Percentiles rank a stretch among this genome's conserved stretches.
These are phyloP conservation scores for Boletus rex-veris DNA, from an alignment of 768 basidiomycete species.

Conservation along the genomic window DNA sequence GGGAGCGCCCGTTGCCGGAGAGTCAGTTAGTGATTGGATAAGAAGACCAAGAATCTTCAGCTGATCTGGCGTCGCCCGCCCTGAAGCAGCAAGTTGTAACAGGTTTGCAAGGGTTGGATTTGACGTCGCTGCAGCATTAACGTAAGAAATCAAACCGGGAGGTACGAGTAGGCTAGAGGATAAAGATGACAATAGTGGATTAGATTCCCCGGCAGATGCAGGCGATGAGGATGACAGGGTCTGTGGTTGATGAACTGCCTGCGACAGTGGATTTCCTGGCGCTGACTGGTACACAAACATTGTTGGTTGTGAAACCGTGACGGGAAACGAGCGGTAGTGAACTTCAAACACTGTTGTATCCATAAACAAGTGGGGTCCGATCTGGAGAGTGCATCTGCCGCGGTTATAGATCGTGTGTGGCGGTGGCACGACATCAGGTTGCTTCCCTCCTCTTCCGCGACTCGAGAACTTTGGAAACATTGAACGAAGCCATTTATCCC, in stretches of 20 bases:
- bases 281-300: slow-evolving; percentile 28
- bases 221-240: slow-evolving; percentile 16
- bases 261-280: slow-evolving; percentile 25
- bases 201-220: slow-evolving; percentile 29
- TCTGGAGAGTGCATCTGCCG: slow-evolving; percentile 65
- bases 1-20: slow-evolving; percentile 4
- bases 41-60: slow-evolving; percentile 65
- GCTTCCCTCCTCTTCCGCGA: slow-evolving; percentile 57
- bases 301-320: slow-evolving; percentile 19
- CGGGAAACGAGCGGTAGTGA: slow-evolving; percentile 50
- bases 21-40: slow-evolving; percentile 61
- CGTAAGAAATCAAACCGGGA: slow-evolving; percentile 56
- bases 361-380: slow-evolving; percentile 72
- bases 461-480: slow-evolving; percentile 72
- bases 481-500: slow-evolving; percentile 63
- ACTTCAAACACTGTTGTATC: slow-evolving; percentile 73
- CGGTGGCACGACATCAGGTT: slow-evolving; percentile 50
- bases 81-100: slow-evolving; percentile 60
- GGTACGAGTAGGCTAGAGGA: slow-evolving; percentile 48
- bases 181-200: slow-evolving; percentile 45
- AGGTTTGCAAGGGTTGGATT: slow-evolving; percentile 68
- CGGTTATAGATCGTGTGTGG: slow-evolving; percentile 64
- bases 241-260: slow-evolving; percentile 27
- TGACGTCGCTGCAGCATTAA: slow-evolving; percentile 60
- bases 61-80: slow-evolving; percentile 60